Evolutionary conservation across 441 rosid genomes (phyloP).

Genomic region (Erodium moschatum): DNA sequence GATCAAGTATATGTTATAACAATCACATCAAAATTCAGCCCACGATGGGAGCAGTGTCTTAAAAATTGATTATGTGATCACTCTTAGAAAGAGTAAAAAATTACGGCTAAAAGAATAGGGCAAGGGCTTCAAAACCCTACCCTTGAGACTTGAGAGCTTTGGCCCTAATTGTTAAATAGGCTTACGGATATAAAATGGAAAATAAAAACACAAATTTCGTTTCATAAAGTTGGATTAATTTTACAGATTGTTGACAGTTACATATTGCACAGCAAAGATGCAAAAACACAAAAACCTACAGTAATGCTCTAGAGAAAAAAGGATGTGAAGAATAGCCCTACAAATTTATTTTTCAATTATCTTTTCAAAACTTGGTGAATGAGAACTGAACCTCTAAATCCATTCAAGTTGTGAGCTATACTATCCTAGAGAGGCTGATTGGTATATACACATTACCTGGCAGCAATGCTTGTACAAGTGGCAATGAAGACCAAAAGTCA

Average conservation of each 20-base stretch:
- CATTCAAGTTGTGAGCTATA: constrained; percentile 12
- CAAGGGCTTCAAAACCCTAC: constrained; percentile 1
- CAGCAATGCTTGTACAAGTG: constrained; percentile 70
- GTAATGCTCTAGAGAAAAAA: neutral
- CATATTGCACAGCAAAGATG: neutral
- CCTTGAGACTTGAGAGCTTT: constrained; percentile 4
- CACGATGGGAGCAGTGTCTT: constrained; percentile 10
- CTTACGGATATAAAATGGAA: neutral
- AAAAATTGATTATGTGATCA: constrained; percentile 7
- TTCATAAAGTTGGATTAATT: neutral
- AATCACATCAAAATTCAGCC: constrained; percentile 16
- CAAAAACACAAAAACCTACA: neutral
- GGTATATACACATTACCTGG: constrained; percentile 46
- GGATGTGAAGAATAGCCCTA: neutral
- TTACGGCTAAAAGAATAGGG: neutral
- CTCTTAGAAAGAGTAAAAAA: neutral
- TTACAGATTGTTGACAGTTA: neutral
- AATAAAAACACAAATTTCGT: neutral
- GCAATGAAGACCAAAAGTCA: constrained; percentile 70
- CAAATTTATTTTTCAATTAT: neutral
- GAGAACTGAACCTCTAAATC: constrained; percentile 13
- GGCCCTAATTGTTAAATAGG: neutral
- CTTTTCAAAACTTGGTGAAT: constrained; percentile 9
- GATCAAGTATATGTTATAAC: constrained; percentile 16
- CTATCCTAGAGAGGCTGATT: constrained; percentile 12